A percentile compares a stretch with the other conserved stretches of the same genome.
Evolutionary conservation across 2,329 filamentous ascomycete genomes (phyloP).

Genomic region (Endocalyx cinctus): DNA sequence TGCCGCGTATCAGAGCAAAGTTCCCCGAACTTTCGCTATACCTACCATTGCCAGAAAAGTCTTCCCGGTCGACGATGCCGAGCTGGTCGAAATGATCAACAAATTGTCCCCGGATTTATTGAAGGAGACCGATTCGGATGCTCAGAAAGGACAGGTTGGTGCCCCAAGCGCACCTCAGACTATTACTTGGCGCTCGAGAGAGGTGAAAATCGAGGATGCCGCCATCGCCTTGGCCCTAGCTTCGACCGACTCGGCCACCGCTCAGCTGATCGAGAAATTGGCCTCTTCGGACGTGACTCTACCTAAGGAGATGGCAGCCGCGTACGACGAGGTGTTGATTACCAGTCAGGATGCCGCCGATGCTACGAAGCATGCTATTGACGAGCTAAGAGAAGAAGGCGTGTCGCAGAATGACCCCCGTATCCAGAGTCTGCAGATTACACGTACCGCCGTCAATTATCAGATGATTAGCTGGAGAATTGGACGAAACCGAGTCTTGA

Average conservation of each 20-base stretch:
- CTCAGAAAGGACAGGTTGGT: constrained; percentile 44
- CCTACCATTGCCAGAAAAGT: constrained; percentile 72
- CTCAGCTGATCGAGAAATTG: constrained; percentile 44
- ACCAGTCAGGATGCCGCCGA: constrained; percentile 92
- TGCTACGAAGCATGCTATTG: constrained; percentile 86
- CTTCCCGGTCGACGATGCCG: constrained; percentile 63
- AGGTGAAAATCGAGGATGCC: constrained; percentile 87
- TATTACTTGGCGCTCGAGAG: constrained; percentile 79
- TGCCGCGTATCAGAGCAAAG: constrained; percentile 85
- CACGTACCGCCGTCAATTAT: constrained; percentile 89
- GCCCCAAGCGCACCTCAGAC: constrained; percentile 62
- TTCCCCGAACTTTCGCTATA: constrained; percentile 80
- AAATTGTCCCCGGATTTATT: constrained; percentile 65
- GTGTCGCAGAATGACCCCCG: constrained; percentile 77
- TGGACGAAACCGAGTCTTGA: constrained; percentile 83
- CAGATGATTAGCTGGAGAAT: constrained; percentile 93
- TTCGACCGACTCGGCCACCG: constrained; percentile 55
- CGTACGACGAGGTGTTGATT: constrained; percentile 86
- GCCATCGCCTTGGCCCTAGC: constrained; percentile 82
- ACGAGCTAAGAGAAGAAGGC: constrained; percentile 80
- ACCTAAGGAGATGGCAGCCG: constrained; percentile 68
- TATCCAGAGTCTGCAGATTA: constrained; percentile 91
- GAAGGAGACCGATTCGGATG: constrained; percentile 47
- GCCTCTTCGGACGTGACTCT: constrained; percentile 38
- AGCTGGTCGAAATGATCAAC: constrained; percentile 64